These are phyloP conservation scores for Wickerhamiella brachini DNA, from an alignment of 805 yeast genomes.

Conservation along the genomic window DNA sequence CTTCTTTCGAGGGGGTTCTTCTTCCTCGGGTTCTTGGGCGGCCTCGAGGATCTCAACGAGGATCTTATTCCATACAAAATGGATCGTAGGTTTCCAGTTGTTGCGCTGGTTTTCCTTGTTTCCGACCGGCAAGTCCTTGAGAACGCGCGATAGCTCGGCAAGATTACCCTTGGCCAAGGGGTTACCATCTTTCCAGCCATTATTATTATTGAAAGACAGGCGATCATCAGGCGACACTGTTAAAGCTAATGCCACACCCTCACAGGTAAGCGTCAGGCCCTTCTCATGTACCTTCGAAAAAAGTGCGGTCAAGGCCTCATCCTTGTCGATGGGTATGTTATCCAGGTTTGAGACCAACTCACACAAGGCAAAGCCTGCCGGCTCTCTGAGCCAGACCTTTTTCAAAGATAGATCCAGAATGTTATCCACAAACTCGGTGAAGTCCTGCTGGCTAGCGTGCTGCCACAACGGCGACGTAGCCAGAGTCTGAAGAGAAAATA, in stretches of 20 bases:
- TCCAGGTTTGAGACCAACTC: slow-evolving; percentile 30
- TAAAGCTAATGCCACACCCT: slow-evolving; percentile 65
- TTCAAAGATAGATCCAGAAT: slow-evolving; percentile 43
- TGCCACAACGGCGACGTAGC: slow-evolving; percentile 37
- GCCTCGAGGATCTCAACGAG: slow-evolving; percentile 26
- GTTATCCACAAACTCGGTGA: slow-evolving; percentile 30
- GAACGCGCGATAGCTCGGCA: slow-evolving; percentile 42
- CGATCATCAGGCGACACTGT: slow-evolving; percentile 29
- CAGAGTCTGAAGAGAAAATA: slow-evolving; percentile 72
- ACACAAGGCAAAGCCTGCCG: slow-evolving; percentile 57
- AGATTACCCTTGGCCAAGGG: slow-evolving; percentile 65
- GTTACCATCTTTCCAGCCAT: slow-evolving; percentile 54
- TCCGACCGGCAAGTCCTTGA: slow-evolving; percentile 32
- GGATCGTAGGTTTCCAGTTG: slow-evolving; percentile 16
- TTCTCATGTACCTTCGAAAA: slow-evolving; percentile 35
- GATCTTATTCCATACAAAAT: slow-evolving; percentile 28
- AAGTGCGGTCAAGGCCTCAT: slow-evolving; percentile 16
- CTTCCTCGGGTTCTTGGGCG: slow-evolving; percentile 7
- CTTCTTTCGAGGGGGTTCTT: slow-evolving; percentile 22
- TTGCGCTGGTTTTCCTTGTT: slow-evolving; percentile 16
- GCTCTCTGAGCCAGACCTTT: slow-evolving; percentile 81
- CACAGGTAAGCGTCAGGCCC: slow-evolving; percentile 53
- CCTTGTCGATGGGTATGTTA: not conserved
- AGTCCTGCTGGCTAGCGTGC: slow-evolving; percentile 22
- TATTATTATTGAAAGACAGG: slow-evolving; percentile 4